Percentiles rank a stretch among this genome's conserved stretches.
These are phyloP conservation scores for Schrenkiella parvula DNA, from an alignment of 345 rosid genomes.

Conservation along the genomic window DNA sequence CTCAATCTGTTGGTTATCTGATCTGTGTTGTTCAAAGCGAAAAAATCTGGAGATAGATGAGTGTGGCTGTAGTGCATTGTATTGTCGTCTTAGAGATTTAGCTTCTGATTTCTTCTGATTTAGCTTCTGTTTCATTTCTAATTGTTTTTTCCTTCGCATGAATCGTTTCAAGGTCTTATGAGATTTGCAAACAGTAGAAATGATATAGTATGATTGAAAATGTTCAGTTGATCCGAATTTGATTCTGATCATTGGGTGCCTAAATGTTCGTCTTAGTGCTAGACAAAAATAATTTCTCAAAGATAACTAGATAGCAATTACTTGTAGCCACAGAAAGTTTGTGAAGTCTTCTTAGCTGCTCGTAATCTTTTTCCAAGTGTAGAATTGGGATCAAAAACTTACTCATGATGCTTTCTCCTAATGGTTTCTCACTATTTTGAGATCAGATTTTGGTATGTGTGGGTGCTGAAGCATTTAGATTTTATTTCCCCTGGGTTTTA, in stretches of 20 bases:
- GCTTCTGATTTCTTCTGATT: neutral
- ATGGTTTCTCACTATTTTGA: neutral
- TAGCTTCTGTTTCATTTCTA: neutral
- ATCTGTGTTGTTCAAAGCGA: neutral
- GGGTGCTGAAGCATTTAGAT: neutral
- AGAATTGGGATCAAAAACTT: neutral
- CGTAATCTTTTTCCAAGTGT: neutral
- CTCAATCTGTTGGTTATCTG: neutral
- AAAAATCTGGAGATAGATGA: neutral
- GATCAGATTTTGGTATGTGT: neutral
- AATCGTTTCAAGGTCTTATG: neutral
- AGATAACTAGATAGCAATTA: neutral
- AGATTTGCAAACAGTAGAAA: conserved; percentile 1
- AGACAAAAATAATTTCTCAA: neutral
- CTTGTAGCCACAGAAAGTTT: neutral
- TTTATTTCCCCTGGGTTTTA: neutral
- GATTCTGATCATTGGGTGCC: neutral
- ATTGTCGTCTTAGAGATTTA: neutral
- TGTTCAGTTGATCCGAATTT: neutral
- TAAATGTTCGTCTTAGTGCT: neutral
- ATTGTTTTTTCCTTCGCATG: neutral
- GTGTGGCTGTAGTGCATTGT: conserved; percentile 7
- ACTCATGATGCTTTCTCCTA: neutral
- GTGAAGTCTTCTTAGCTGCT: neutral
- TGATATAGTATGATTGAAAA: neutral